Evolutionary conservation across 306 rosid genomes (phyloP).

Genomic region (Cyamopsis tetragonoloba): DNA sequence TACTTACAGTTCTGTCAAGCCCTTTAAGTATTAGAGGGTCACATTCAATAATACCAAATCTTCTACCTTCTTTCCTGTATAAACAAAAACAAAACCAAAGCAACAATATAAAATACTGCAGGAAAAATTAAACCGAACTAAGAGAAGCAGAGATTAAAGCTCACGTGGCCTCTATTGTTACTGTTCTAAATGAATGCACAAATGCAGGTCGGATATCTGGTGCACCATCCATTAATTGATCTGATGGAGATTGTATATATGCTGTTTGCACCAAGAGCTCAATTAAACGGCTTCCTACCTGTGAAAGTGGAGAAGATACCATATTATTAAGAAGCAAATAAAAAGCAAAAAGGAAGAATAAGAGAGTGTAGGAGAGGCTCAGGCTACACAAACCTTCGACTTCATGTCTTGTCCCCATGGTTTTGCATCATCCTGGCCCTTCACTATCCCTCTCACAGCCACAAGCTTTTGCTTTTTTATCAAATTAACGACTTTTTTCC

Average conservation of each 20-base stretch:
- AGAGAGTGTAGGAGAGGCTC: constrained; percentile 13
- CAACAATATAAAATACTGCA: constrained; percentile 15
- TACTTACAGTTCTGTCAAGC: constrained; percentile 71
- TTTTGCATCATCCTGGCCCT: constrained; percentile 45
- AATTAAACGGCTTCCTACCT: constrained; percentile 92
- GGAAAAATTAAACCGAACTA: constrained; percentile 15
- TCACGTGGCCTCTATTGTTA: constrained; percentile 47
- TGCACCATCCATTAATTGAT: constrained; percentile 56
- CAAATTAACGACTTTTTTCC: constrained; percentile 69
- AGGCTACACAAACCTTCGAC: constrained; percentile 62
- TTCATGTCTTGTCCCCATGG: constrained; percentile 66
- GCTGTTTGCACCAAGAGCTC: constrained; percentile 83
- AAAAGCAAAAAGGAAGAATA: constrained; percentile 11
- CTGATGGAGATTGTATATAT: constrained; percentile 77
- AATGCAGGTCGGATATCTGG: constrained; percentile 91
- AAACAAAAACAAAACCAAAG: constrained; percentile 14
- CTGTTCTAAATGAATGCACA: constrained; percentile 55
- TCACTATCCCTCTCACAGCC: constrained; percentile 51
- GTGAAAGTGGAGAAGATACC: constrained; percentile 12
- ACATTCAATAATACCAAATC: constrained; percentile 72
- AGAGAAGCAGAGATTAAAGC: constrained; percentile 26
- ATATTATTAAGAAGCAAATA: constrained; percentile 19
- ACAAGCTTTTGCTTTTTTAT: constrained; percentile 72
- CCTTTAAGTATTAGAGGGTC: constrained; percentile 83
- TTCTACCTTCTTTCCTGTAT: constrained; percentile 53